Percentiles rank a stretch among this genome's conserved stretches.
phyloP scores from a whole-genome alignment of 192 early-diverging fungal genomes.

The Coemansia nantahalensis region DNA sequence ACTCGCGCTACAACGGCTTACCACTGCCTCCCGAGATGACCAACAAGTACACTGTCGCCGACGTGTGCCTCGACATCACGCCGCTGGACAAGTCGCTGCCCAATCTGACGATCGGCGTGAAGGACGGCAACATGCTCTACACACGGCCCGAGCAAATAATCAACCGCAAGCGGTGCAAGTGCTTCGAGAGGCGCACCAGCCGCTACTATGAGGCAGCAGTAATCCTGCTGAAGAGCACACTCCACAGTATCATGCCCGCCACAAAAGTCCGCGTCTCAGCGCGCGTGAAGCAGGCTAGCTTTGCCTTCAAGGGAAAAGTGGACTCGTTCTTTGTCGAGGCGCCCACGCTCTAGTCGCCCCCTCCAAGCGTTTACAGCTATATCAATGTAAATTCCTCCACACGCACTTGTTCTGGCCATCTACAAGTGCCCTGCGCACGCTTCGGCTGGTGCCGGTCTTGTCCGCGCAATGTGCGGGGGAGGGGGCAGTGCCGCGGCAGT shows the following conservation, averaged over 20 bases:
- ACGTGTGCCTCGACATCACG: conserved; percentile 10
- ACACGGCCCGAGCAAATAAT: conserved; percentile 35
- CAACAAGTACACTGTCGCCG: background rate
- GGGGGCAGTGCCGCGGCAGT: too few species aligned
- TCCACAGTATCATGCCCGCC: conserved; percentile 16
- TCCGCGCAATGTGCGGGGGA: too few species aligned
- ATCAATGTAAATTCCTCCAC: too few species aligned
- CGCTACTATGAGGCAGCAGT: conserved; percentile 13
- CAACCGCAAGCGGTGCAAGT: conserved; percentile 31
- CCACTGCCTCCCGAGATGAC: too few species aligned
- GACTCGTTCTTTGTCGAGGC: conserved; percentile 32
- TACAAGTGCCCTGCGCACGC: too few species aligned
- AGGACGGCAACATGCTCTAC: conserved; percentile 39
- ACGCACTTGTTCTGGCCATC: too few species aligned
- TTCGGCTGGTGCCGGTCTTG: too few species aligned
- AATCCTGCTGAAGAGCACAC: conserved; percentile 16
- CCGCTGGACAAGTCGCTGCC: conserved; percentile 26
- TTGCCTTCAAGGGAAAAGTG: conserved; percentile 19
- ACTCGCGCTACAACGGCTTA: too few species aligned
- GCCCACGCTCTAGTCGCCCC: background rate
- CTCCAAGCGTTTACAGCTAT: background rate
- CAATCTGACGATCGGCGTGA: conserved; percentile 39
- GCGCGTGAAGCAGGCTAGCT: conserved; percentile 12
- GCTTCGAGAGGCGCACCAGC: conserved; percentile 10
- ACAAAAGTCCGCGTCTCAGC: conserved; percentile 14